Base-by-base conservation (phyloP, 441 rosid genomes). In the Erysimum cheiri region DNA sequence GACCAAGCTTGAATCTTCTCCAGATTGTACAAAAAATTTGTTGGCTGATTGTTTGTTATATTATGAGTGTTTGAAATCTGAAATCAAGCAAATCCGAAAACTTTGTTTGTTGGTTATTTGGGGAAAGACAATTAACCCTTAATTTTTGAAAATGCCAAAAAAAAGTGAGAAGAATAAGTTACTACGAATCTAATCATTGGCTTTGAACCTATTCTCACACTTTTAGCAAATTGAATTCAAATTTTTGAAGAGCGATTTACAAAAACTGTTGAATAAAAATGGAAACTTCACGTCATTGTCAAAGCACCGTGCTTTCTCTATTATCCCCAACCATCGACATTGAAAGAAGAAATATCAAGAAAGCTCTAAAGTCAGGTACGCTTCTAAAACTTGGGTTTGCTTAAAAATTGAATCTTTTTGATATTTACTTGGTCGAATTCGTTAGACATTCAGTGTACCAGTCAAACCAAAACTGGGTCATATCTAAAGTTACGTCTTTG, bases 1-100 rank as follows among this genome's bases (percentile, higher is more conserved):
- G 83, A 84, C 44, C 78, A 80, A 55, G 58, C 78, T 71, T 78
- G 83, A 80, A 55, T 44, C 31, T 55, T n/a, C 22, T 69, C 47
- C 2, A 61, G 52, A 53, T 62, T 69, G 79, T 64, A 75, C 65
- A 69, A 74, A 68, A 68, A 26, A 6, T 0, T 35, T 62, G 53
- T 72, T 33, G 31, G 12, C 17, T 72, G 44, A 53, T 47, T 56
- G 47, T 47, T 62, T 46, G 65, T 36, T 37, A 52, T 9, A 59
- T 17, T 57, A 28, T 12, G 47, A 65, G 62, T 33, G 40, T 24
- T 32, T 59, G 33, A 28, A 36, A 44, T 59, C 29, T 19, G 1
- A 65, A 57, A 41, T 41, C 36, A 33, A 26, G 24, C 71, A 64
- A 57, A 64, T 37, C 54, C 60, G 31, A 1, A 66, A 44, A 33